Conservation (phyloP, 2,329 filamentous ascomycete species). For the Camptophora hylomeconis region DNA sequence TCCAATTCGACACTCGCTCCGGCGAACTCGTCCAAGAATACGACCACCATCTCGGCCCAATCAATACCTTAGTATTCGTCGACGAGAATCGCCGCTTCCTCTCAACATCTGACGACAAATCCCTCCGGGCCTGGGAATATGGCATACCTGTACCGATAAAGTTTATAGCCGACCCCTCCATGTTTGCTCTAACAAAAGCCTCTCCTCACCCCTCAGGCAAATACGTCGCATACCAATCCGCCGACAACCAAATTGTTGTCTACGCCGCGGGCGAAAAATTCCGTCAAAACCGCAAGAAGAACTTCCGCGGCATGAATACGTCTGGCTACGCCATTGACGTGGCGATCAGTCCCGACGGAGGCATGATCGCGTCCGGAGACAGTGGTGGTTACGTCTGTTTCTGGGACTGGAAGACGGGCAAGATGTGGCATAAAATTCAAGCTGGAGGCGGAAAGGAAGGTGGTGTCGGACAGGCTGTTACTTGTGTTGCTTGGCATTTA, state of each 20-base stretch:
- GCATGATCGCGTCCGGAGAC: conserved; percentile 82
- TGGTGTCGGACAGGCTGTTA: conserved; percentile 54
- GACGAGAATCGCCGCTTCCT: conserved; percentile 93
- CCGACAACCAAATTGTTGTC: conserved; percentile 93
- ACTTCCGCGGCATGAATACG: conserved; percentile 89
- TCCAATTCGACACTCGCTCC: conserved; percentile 84
- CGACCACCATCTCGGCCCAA: conserved; percentile 91
- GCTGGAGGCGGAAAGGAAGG: conserved; percentile 42
- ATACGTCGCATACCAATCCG: conserved; percentile 84
- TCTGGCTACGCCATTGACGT: conserved; percentile 88
- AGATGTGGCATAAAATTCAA: conserved; percentile 94
- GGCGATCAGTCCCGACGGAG: conserved; percentile 76
- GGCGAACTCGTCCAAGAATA: conserved; percentile 88
- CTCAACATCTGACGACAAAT: conserved; percentile 95
- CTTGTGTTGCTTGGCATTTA: conserved; percentile 91
- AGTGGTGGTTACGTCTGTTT: conserved; percentile 76
- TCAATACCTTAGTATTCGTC: conserved; percentile 95
- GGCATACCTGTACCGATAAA: conserved; percentile 97
- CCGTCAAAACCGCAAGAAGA: conserved; percentile 94
- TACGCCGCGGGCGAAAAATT: conserved; percentile 93
- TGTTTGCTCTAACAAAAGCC: conserved; percentile 88
- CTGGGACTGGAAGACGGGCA: conserved; percentile 99
- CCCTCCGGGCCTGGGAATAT: conserved; percentile 93
- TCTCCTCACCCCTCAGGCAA: conserved; percentile 78
- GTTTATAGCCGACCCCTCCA: conserved; percentile 92